A percentile compares a stretch with the other conserved stretches of the same genome.
These are phyloP conservation scores for Lachancea fermentati DNA, from an alignment of 805 yeast genomes.

Conservation along the genomic window DNA sequence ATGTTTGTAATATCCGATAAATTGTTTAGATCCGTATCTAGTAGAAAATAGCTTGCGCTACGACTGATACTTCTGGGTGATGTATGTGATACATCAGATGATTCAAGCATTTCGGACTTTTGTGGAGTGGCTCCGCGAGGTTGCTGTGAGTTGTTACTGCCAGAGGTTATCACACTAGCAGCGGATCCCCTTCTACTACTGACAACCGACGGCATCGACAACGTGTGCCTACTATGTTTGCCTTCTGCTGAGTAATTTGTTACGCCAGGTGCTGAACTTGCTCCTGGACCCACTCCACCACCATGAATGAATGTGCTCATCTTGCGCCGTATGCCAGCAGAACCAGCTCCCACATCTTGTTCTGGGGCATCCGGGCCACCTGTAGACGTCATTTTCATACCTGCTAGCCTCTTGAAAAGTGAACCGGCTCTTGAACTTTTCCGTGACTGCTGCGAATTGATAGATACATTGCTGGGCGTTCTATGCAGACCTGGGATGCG, in stretches of 20 bases:
- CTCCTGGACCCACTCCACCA: neutral
- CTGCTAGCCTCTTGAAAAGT: constrained; percentile 6
- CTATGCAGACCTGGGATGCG: constrained; percentile 5
- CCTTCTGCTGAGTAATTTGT: no score
- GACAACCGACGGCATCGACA: constrained; percentile 1
- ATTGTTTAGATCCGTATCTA: constrained; percentile 29
- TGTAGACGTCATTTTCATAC: constrained; percentile 5
- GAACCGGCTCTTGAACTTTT: constrained; percentile 9
- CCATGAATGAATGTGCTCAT: constrained; percentile 23
- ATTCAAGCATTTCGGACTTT: constrained; percentile 7
- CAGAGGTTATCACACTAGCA: constrained; percentile 9
- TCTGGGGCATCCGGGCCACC: neutral
- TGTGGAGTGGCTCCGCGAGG: no score
- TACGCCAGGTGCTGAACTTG: neutral
- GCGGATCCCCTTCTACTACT: constrained; percentile 15
- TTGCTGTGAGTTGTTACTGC: constrained; percentile 4
- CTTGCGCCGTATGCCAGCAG: constrained; percentile 14
- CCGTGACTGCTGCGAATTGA: constrained; percentile 3
- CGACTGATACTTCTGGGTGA: constrained; percentile 1
- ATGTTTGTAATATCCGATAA: constrained; percentile 23
- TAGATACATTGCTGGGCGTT: constrained; percentile 5
- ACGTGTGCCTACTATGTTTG: neutral
- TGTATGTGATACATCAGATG: no score
- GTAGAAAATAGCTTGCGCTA: constrained; percentile 15
- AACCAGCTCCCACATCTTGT: neutral